Conservation (phyloP, 176 grass and related monocot species). For the Triticum timopheevii region DNA sequence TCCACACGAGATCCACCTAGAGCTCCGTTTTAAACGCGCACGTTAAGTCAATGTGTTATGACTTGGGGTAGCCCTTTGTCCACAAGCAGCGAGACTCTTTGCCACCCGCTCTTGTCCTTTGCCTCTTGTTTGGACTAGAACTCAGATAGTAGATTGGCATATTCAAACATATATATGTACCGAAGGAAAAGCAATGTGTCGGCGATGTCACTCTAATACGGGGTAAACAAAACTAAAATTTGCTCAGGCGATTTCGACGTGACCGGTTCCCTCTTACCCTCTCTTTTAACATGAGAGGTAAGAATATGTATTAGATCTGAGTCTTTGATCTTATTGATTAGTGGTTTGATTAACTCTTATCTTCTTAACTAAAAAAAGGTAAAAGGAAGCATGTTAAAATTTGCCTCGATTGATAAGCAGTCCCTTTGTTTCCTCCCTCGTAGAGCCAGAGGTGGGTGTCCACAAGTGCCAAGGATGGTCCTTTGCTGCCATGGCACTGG, state of each 20-base stretch:
- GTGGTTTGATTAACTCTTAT: too few relatives aligned
- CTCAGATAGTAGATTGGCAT: not conserved
- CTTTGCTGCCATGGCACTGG: not conserved
- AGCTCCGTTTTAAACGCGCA: not conserved
- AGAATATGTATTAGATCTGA: too few relatives aligned
- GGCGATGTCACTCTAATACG: not conserved
- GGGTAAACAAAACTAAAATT: not conserved
- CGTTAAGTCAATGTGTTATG: slow-evolving; percentile 1
- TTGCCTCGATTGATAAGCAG: too few relatives aligned
- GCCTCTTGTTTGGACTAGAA: slow-evolving; percentile 7
- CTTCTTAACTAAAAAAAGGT: too few relatives aligned
- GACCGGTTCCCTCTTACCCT: too few relatives aligned
- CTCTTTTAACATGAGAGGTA: too few relatives aligned
- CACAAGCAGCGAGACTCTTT: not conserved
- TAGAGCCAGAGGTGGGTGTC: not conserved
- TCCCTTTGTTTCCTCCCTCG: not conserved
- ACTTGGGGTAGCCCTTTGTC: not conserved
- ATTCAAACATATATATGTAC: too few relatives aligned
- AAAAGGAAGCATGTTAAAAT: too few relatives aligned
- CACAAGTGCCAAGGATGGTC: not conserved
- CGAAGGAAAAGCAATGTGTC: too few relatives aligned
- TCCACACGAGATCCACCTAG: not conserved
- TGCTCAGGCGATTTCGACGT: not conserved
- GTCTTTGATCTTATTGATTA: too few relatives aligned
- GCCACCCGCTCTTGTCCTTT: slow-evolving; percentile 23